These are phyloP conservation scores for Glycine soja DNA, from an alignment of 306 rosid species.

Conservation along the genomic window DNA sequence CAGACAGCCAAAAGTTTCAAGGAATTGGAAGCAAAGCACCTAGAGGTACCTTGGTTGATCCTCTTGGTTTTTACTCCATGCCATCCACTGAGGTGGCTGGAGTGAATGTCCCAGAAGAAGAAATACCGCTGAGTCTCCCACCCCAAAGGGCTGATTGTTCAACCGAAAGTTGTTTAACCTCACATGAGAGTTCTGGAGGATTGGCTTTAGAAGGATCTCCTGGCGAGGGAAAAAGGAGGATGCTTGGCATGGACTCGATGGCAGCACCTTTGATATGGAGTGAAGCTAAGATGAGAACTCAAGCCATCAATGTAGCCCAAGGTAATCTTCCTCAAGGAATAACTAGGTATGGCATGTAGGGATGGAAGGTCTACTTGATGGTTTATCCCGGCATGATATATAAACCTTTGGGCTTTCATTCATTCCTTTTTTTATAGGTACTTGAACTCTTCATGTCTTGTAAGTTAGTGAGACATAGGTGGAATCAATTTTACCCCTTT, in stretches of 20 bases:
- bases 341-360: slow-evolving; percentile 76
- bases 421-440: slow-evolving; percentile 44
- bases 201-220: slow-evolving; percentile 78
- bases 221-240: slow-evolving; percentile 63
- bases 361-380: slow-evolving; percentile 43
- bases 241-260: slow-evolving; percentile 66
- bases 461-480: slow-evolving; percentile 52
- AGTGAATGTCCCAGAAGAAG: slow-evolving; percentile 65
- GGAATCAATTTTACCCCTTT: slow-evolving; percentile 55
- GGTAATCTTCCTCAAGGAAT: slow-evolving; percentile 66
- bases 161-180: slow-evolving; percentile 93
- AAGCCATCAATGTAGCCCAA: slow-evolving; percentile 69
- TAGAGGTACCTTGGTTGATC: slow-evolving; percentile 66
- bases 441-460: slow-evolving; percentile 47
- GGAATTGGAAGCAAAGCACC: slow-evolving; percentile 65
- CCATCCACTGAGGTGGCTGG: slow-evolving; percentile 64
- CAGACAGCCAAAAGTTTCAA: slow-evolving; percentile 70
- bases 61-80: slow-evolving; percentile 74
- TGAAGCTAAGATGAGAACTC: slow-evolving; percentile 77
- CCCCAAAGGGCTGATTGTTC: slow-evolving; percentile 89
- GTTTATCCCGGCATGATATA: slow-evolving; percentile 41
- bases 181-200: slow-evolving; percentile 87
- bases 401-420: slow-evolving; percentile 43
- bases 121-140: slow-evolving; percentile 58
- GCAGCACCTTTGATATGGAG: slow-evolving; percentile 77